Percentiles rank a stretch among this genome's conserved stretches.
Evolutionary conservation across 345 rosid species (phyloP).

Genomic region (Hypericum perforatum): DNA sequence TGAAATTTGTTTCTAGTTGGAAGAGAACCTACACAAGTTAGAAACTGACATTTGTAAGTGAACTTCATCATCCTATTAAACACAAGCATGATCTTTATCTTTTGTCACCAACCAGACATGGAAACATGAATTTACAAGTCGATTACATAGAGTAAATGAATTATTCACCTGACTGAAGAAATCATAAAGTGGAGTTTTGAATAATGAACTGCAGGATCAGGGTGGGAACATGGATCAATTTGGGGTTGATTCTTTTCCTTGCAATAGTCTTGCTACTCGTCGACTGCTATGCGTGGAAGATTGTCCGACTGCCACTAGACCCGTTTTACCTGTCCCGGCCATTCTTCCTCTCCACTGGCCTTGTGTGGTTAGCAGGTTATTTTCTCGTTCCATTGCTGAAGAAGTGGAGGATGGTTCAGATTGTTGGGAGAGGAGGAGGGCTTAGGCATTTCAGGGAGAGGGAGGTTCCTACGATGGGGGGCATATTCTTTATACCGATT

Average conservation of each 20-base stretch:
- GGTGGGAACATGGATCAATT: constrained; percentile 47
- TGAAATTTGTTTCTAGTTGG: too few species aligned
- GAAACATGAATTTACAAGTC: too few species aligned
- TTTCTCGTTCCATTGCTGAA: constrained; percentile 59
- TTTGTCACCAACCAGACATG: background rate
- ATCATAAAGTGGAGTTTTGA: background rate
- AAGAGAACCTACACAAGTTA: too few species aligned
- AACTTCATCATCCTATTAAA: too few species aligned
- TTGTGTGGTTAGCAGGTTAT: constrained; percentile 59
- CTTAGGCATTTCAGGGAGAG: constrained; percentile 32
- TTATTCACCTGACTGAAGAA: too few species aligned
- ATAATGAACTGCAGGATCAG: constrained; percentile 44
- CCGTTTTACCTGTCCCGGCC: constrained; percentile 62
- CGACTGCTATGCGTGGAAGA: constrained; percentile 89
- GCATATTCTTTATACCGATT: constrained; percentile 61
- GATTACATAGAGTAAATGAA: too few species aligned
- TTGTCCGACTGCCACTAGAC: constrained; percentile 71
- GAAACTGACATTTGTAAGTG: too few species aligned
- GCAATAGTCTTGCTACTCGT: constrained; percentile 41
- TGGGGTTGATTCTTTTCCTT: constrained; percentile 55
- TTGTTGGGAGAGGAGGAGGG: constrained; percentile 33
- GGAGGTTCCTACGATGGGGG: constrained; percentile 82
- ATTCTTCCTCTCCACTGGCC: constrained; percentile 46
- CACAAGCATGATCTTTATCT: background rate
- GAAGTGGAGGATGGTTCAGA: constrained; percentile 39